phyloP scores from a whole-genome alignment of 1,284 basidiomycete genomes.

The Peniophora sp. region DNA sequence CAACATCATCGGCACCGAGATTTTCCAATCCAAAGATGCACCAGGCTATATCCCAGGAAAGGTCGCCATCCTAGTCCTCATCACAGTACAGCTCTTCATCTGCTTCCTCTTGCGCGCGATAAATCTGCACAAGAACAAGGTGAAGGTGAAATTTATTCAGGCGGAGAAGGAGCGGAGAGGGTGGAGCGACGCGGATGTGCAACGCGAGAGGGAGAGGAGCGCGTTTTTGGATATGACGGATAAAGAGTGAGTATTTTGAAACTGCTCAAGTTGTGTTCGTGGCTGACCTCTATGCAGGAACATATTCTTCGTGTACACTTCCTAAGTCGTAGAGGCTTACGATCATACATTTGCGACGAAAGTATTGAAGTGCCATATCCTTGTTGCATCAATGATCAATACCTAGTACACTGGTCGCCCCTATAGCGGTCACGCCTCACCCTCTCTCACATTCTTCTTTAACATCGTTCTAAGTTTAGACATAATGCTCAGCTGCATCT shows the following conservation, averaged over 20 bases:
- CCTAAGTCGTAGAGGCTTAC: no score
- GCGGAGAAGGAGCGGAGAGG: slow-evolving; percentile 37
- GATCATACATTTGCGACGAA: no score
- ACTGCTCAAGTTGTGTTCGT: not conserved
- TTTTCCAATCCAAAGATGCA: slow-evolving; percentile 55
- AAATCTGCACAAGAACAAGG: slow-evolving; percentile 46
- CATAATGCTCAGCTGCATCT: no score
- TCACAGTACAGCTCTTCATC: slow-evolving; percentile 43
- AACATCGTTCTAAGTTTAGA: no score
- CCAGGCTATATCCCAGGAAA: slow-evolving; percentile 59
- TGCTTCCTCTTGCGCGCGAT: slow-evolving; percentile 46
- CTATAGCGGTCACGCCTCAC: no score
- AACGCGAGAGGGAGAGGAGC: slow-evolving; percentile 45
- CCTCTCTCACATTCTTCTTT: no score
- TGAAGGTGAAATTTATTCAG: slow-evolving; percentile 36
- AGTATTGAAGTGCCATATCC: no score
- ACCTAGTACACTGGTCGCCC: no score
- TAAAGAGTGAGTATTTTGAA: slow-evolving; percentile 34
- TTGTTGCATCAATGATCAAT: no score
- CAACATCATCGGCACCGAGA: slow-evolving; percentile 56
- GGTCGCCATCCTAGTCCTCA: slow-evolving; percentile 50
- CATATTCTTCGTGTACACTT: slow-evolving; percentile 27
- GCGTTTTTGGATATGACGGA: slow-evolving; percentile 63
- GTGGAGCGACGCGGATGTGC: slow-evolving; percentile 51
- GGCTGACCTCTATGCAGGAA: slow-evolving; percentile 16